A percentile compares a stretch with the other conserved stretches of the same genome.
Evolutionary conservation across 2,329 filamentous ascomycete genomes (phyloP).

Genomic region (Penicillium olsonii): DNA sequence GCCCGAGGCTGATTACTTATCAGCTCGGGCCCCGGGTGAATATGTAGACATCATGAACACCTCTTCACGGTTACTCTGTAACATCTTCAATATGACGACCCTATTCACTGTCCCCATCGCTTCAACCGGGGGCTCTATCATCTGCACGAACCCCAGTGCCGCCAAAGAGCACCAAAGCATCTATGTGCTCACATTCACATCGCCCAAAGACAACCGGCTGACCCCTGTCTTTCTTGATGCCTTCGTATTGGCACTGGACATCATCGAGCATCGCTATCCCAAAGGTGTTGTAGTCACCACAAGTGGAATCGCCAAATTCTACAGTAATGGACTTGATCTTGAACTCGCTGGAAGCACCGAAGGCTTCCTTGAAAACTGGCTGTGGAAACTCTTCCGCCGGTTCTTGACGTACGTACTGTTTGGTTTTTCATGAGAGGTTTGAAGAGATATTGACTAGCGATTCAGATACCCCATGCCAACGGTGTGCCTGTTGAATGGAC

Average conservation of each 20-base stretch:
- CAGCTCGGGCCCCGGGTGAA: background rate
- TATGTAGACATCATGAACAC: too few species aligned
- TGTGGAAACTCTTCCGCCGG: constrained; percentile 67
- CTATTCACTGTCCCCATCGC: constrained; percentile 64
- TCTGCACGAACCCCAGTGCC: constrained; percentile 62
- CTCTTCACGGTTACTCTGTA: background rate
- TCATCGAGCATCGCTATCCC: constrained; percentile 67
- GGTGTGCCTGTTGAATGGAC: constrained; percentile 75
- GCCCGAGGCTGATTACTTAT: background rate
- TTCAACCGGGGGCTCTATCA: constrained; percentile 58
- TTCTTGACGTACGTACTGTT: constrained; percentile 55
- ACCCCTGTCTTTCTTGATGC: constrained; percentile 68
- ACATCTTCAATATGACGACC: constrained; percentile 30
- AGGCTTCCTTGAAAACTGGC: constrained; percentile 60
- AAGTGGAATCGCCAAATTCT: constrained; percentile 75
- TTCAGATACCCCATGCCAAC: constrained; percentile 75
- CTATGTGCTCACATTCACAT: constrained; percentile 72
- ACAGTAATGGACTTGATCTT: constrained; percentile 79
- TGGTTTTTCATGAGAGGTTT: background rate
- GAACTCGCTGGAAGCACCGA: constrained; percentile 62
- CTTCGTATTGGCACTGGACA: constrained; percentile 70
- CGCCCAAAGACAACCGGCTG: constrained; percentile 75
- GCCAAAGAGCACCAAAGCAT: constrained; percentile 43
- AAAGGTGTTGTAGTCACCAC: constrained; percentile 79
- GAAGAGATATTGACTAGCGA: background rate